Evolutionary conservation across 257 asterid species (phyloP).

Genomic region (Solanum appendiculatum): DNA sequence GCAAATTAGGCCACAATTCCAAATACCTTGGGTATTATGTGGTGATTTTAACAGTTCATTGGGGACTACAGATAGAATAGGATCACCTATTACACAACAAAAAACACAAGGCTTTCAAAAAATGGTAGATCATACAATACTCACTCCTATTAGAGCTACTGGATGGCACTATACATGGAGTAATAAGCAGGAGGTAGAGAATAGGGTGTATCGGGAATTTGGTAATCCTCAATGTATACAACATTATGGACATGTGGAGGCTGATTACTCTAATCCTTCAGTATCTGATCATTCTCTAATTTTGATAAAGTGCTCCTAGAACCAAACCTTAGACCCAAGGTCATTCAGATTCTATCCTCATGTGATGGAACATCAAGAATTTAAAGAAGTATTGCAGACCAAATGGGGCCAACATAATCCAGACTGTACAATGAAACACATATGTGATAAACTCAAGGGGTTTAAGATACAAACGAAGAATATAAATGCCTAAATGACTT

Average conservation of each 20-base stretch:
- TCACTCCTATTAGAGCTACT: background rate
- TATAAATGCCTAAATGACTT: background rate
- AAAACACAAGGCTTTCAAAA: rapidly evolving
- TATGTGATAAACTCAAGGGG: background rate
- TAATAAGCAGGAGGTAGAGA: background rate
- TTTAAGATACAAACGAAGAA: background rate
- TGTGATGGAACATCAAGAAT: no score
- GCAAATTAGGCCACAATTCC: rapidly evolving
- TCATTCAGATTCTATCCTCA: background rate
- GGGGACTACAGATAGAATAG: background rate
- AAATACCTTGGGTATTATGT: background rate
- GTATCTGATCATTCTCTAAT: background rate
- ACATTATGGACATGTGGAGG: background rate
- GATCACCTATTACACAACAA: background rate
- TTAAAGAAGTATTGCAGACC: no score
- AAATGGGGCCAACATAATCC: background rate
- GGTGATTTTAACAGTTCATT: background rate
- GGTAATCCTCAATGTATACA: background rate
- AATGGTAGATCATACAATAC: background rate
- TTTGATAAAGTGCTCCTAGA: background rate
- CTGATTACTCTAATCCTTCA: background rate
- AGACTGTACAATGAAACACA: background rate
- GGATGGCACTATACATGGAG: background rate
- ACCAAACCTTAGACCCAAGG: background rate
- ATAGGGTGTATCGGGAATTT: background rate